phyloP scores from a whole-genome alignment of 345 rosid genomes.

The Adansonia digitata region DNA sequence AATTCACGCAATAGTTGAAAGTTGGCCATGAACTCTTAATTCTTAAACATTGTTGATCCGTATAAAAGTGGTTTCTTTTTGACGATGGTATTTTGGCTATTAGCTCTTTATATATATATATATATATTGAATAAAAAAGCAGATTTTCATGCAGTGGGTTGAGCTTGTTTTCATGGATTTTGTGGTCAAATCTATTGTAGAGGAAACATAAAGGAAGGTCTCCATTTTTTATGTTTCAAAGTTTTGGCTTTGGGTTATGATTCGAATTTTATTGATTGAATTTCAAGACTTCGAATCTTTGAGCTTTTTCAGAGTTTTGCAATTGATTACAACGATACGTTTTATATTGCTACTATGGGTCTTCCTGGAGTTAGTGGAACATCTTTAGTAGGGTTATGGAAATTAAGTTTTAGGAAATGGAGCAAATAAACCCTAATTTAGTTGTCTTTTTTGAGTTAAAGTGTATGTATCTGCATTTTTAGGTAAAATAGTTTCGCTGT shows the following conservation, averaged over 20 bases:
- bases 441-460: background rate
- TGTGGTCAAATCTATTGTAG: background rate
- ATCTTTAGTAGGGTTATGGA: conserved; percentile 6
- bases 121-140: conserved; percentile 3
- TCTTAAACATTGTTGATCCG: background rate
- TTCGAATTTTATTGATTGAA: background rate
- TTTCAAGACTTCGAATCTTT: background rate
- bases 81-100: background rate
- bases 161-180: conserved; percentile 3
- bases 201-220: background rate
- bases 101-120: too few relatives aligned
- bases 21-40: background rate
- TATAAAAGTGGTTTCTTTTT: background rate
- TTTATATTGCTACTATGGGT: background rate
- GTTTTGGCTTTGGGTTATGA: background rate
- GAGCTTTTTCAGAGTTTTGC: background rate
- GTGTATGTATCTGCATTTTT: background rate
- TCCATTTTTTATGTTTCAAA: background rate
- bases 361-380: conserved; percentile 9
- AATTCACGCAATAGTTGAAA: background rate
- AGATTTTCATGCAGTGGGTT: conserved; percentile 7
- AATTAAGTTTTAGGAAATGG: background rate
- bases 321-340: background rate
- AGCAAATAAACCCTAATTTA: conserved; percentile 1
- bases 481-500: conserved; percentile 1